A percentile compares a stretch with the other conserved stretches of the same genome.
These are phyloP conservation scores for Cucurbita maxima DNA, from an alignment of 306 rosid genomes.

Conservation along the genomic window DNA sequence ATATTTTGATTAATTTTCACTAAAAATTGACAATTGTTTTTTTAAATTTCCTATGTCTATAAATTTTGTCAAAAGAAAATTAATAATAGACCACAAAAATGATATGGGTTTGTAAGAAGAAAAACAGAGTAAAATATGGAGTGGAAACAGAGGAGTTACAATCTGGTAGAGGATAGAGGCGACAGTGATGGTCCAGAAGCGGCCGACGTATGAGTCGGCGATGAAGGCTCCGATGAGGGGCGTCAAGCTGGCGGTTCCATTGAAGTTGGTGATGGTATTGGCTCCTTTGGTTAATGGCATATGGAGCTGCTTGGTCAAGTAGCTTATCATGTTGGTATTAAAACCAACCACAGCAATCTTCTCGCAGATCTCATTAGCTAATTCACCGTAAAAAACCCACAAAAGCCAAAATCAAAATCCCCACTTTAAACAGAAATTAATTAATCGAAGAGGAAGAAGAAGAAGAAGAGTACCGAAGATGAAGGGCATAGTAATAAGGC, in stretches of 20 bases:
- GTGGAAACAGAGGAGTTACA: slow-evolving; percentile 3
- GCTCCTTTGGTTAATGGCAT: slow-evolving; percentile 85
- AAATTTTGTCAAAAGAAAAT: too few species aligned
- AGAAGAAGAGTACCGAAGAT: slow-evolving; percentile 46
- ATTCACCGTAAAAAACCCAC: background rate
- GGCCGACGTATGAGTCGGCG: slow-evolving; percentile 63
- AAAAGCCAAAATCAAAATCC: too few species aligned
- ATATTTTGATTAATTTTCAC: too few species aligned
- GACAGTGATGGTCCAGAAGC: slow-evolving; percentile 57
- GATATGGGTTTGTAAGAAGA: too few species aligned
- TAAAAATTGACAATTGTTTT: too few species aligned
- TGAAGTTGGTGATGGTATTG: slow-evolving; percentile 69
- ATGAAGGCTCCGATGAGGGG: slow-evolving; percentile 92
- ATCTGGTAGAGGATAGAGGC: slow-evolving; percentile 73
- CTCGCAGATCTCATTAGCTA: slow-evolving; percentile 73
- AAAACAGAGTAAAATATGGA: background rate
- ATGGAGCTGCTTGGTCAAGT: slow-evolving; percentile 68
- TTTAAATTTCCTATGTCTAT: too few species aligned
- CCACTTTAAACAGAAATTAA: background rate
- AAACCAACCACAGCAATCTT: slow-evolving; percentile 96
- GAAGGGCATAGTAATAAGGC: slow-evolving; percentile 85
- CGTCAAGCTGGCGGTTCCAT: slow-evolving; percentile 79
- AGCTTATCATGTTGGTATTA: slow-evolving; percentile 66
- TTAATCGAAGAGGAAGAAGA: background rate
- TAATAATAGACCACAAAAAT: too few species aligned